Percentiles rank a stretch among this genome's conserved stretches.
phyloP scores from a whole-genome alignment of 305 asterid genomes.

The Fraxinus ornus region DNA sequence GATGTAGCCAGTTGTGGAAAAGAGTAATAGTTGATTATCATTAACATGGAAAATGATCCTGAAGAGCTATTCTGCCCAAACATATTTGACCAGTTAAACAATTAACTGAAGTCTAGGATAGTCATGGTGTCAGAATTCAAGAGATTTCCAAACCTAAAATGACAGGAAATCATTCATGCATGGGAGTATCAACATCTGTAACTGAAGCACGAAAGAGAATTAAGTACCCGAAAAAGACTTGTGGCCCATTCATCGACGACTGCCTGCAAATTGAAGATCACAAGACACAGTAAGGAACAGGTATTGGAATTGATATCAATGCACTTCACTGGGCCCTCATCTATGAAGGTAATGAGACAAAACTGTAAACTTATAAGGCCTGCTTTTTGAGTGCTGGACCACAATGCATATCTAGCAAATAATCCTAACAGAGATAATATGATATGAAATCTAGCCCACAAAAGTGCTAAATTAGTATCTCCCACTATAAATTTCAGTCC shows the following conservation, averaged over 20 bases:
- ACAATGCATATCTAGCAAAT: conserved; percentile 9
- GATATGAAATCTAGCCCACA: conserved; percentile 16
- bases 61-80: neutral
- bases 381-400: neutral
- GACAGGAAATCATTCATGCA: neutral
- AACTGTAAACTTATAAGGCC: conserved; percentile 6
- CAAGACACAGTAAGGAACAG: neutral
- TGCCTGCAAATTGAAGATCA: conserved; percentile 56
- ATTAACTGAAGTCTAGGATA: neutral
- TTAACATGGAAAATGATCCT: neutral
- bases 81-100: neutral
- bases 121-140: neutral
- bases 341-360: conserved; percentile 19
- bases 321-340: conserved; percentile 2
- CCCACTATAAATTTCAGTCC: neutral
- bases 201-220: conserved; percentile 29
- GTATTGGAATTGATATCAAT: conserved; percentile 4
- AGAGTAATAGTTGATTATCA: neutral
- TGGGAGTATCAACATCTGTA: conserved; percentile 22
- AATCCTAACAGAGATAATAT: neutral
- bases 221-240: conserved; percentile 92
- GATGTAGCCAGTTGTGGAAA: neutral
- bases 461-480: conserved; percentile 1
- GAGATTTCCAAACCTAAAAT: neutral
- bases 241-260: conserved; percentile 98